Evolutionary conservation across 164 flowering plant species (phyloP), one percentile per base, ranked within the genome.

Genomic region (Sextonia rubra): DNA sequence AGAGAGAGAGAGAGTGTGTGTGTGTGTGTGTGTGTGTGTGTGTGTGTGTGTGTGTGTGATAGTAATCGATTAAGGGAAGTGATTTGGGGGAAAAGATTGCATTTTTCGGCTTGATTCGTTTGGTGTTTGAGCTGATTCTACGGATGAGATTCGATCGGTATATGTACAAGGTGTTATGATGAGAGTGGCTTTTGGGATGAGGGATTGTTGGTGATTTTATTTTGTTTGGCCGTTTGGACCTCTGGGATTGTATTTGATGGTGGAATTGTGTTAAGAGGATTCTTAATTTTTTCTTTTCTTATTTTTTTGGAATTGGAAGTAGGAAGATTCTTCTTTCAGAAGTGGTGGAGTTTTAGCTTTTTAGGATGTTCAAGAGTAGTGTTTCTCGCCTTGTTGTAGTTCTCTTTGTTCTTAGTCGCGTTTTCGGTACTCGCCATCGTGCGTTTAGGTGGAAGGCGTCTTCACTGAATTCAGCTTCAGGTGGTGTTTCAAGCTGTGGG

Each of bases 281-380:
- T 75, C 72, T 70, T 75, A 71, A 37, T 64, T 48, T 66, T n/a
- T n/a, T n/a, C n/a, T n/a, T n/a, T 71, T 75, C 72, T 70, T 75
- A 71, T 64, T 48, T 66, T 68, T 48, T 52, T 52, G 58, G n/a
- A 12, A 52, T 17, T 2, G n/a, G n/a, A 52, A 15, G n/a, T 52
- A 15, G 2, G 65, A 52, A 27, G 69, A 56, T 72, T 76, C 70
- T 37, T 12, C 44, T 64, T 55, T 71, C 22, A 65, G 61, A 69
- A 77, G 24, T 68, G 27, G 74, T 62, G 70, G 69, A 64, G 52
- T 52, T 76, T 63, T 80, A 83, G 80, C 71, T 80, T 84, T 77
- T 63, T 80, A 83, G 80, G 75, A 84, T 84, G 87, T 74, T 79
- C 81, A 70, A 70, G 74, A 68, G 61, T 26, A 65, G 72, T 68